phyloP scores from a whole-genome alignment of 352 stramenopile genomes.

The Blastocystis sp. region DNA sequence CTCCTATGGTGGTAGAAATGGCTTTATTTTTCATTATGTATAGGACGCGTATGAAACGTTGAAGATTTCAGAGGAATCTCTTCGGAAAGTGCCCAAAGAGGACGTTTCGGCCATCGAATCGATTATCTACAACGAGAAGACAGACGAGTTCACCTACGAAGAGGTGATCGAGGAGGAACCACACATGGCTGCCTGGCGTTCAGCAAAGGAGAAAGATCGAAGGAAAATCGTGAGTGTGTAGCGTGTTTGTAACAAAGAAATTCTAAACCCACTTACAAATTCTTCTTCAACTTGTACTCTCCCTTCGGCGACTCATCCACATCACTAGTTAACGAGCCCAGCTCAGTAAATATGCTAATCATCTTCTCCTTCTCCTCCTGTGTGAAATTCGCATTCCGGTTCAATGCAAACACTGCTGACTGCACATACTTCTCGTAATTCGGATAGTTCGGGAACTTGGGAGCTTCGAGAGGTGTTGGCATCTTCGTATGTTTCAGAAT shows the following conservation, averaged over 20 bases:
- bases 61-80: neutral
- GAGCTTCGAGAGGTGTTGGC: neutral
- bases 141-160: neutral
- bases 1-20: neutral
- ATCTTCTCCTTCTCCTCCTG: conserved; percentile 55
- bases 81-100: neutral
- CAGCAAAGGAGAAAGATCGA: conserved; percentile 1
- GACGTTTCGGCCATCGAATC: conserved; percentile 38
- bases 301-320: conserved; percentile 42
- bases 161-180: conserved; percentile 45
- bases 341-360: neutral
- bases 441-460: neutral
- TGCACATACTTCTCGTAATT: conserved; percentile 36
- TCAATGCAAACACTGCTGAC: conserved; percentile 16
- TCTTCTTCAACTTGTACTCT: conserved; percentile 16
- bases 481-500: conserved; percentile 41
- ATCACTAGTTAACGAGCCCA: conserved; percentile 18
- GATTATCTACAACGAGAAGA: conserved; percentile 43
- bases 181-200: neutral
- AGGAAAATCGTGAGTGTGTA: neutral
- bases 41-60: conserved; percentile 21
- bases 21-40: neutral
- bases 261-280: conserved; percentile 12
- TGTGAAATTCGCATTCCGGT: conserved; percentile 26
- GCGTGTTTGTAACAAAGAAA: neutral